phyloP scores from a whole-genome alignment of 2,329 filamentous ascomycete genomes.

The Fusarium pseudocircinatum region DNA sequence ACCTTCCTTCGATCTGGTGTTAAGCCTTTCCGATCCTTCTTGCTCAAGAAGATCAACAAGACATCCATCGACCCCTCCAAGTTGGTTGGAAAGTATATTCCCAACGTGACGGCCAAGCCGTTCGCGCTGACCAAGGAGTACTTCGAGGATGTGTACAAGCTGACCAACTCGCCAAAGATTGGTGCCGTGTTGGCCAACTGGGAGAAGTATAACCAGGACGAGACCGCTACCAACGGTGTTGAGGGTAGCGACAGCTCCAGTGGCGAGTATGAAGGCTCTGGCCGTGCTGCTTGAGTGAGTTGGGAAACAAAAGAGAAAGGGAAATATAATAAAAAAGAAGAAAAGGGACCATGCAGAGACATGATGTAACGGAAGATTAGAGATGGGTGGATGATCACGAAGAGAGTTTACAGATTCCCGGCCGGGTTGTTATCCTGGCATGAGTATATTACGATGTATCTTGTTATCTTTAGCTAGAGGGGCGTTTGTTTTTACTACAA shows the following conservation, averaged over 20 bases:
- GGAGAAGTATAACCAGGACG: constrained; percentile 73
- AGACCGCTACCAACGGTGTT: constrained; percentile 49
- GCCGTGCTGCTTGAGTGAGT: constrained; percentile 52
- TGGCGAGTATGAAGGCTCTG: constrained; percentile 53
- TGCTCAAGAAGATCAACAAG: constrained; percentile 99
- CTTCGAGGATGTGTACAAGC: constrained; percentile 96
- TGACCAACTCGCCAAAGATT: constrained; percentile 87
- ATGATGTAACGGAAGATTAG: constrained; percentile 30
- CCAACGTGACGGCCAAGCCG: constrained; percentile 95
- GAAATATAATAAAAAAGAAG: constrained; percentile 17
- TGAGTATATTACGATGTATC: constrained; percentile 44
- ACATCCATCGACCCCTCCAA: constrained; percentile 97
- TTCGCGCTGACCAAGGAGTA: constrained; percentile 98
- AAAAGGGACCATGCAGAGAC: constrained; percentile 11
- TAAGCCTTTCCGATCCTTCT: constrained; percentile 97
- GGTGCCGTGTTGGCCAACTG: constrained; percentile 86
- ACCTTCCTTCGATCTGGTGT: constrained; percentile 98
- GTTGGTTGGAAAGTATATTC: constrained; percentile 97
- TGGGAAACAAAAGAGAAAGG: neutral
- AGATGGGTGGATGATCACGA: constrained; percentile 40
- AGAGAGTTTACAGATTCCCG: constrained; percentile 35
- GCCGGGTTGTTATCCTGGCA: constrained; percentile 34
- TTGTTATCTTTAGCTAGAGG: constrained; percentile 36
- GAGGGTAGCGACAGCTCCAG: constrained; percentile 53
- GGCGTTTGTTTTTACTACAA: constrained; percentile 37